phyloP scores from a whole-genome alignment of 106 monocot genomes.

The Narthecium ossifragum region DNA sequence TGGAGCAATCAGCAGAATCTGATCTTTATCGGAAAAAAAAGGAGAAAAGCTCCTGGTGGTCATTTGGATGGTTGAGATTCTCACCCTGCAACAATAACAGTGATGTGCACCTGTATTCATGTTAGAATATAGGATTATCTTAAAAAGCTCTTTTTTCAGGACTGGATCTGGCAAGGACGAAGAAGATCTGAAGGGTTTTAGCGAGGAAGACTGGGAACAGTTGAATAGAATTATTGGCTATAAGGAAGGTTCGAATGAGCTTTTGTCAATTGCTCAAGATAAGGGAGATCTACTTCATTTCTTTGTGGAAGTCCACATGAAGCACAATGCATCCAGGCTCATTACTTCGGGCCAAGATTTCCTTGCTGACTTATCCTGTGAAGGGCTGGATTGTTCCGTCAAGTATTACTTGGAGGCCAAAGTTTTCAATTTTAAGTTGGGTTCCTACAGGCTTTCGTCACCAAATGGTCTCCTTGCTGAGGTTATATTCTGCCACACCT shows the following conservation, averaged over 20 bases:
- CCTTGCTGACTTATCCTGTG: constrained; percentile 94
- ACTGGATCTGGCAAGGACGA: constrained; percentile 46
- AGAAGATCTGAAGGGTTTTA: constrained; percentile 50
- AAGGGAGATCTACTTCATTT: constrained; percentile 50
- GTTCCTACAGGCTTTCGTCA: constrained; percentile 80
- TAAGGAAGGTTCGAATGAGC: constrained; percentile 68
- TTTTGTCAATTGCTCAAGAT: constrained; percentile 31
- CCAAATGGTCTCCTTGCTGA: constrained; percentile 91
- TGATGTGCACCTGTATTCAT: neutral
- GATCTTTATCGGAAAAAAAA: constrained; percentile 45
- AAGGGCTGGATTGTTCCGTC: constrained; percentile 65
- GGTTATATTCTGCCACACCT: constrained; percentile 30
- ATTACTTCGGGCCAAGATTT: constrained; percentile 28
- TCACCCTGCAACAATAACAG: too few species aligned
- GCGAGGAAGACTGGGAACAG: constrained; percentile 80
- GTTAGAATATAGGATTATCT: neutral
- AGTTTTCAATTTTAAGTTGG: constrained; percentile 76
- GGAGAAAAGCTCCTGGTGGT: constrained; percentile 76
- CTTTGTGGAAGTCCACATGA: constrained; percentile 82
- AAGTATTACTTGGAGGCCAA: constrained; percentile 78
- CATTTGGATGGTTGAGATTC: constrained; percentile 68
- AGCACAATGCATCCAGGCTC: constrained; percentile 91
- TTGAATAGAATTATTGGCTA: constrained; percentile 90
- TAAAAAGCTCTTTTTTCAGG: constrained; percentile 30
- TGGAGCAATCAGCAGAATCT: constrained; percentile 59